Conservation (phyloP, 257 asterid species). For the Petrea volubilis region DNA sequence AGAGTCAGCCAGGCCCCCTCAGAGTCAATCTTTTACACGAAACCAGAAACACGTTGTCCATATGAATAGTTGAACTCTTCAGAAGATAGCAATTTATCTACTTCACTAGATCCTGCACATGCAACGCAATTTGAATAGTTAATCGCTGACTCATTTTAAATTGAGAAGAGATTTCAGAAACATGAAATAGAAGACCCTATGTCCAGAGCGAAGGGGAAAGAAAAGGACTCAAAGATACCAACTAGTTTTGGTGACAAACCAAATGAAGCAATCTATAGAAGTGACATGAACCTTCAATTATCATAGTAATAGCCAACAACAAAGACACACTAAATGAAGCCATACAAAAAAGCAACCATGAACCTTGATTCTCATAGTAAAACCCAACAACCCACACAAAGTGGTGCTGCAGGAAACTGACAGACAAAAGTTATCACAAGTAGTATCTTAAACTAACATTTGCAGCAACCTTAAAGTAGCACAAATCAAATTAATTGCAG, state of each 20-base stretch:
- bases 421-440: not conserved
- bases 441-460: not conserved
- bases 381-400: not conserved
- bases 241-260: not conserved
- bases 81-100: constrained; percentile 26
- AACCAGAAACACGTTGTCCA: constrained; percentile 77
- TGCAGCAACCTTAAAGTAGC: not conserved
- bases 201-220: not conserved
- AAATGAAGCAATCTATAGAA: too few relatives aligned
- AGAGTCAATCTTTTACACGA: constrained; percentile 73
- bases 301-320: too few relatives aligned
- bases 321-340: not conserved
- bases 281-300: not conserved
- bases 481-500: not conserved
- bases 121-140: constrained; percentile 24
- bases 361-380: not conserved
- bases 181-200: not conserved
- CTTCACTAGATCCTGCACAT: constrained; percentile 53
- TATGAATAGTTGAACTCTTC: constrained; percentile 54
- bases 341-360: not conserved
- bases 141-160: too few relatives aligned
- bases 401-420: not conserved
- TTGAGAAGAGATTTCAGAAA: too few relatives aligned
- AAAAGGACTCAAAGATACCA: not conserved
- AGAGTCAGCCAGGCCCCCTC: constrained; percentile 82